phyloP scores from a whole-genome alignment of 495 filamentous ascomycete species.

The Annulohypoxylon stygium region DNA sequence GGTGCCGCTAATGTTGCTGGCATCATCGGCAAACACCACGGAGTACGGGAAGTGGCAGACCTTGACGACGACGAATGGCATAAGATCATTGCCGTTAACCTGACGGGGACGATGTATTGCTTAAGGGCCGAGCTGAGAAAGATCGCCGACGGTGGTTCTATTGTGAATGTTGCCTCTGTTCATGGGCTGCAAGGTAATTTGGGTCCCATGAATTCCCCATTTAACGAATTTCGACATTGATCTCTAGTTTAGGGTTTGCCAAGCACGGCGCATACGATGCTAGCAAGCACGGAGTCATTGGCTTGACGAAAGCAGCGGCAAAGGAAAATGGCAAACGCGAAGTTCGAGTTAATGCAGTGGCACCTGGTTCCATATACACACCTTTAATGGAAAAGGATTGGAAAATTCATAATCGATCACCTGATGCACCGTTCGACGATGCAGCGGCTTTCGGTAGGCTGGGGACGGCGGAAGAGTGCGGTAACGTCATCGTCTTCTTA shows the following conservation, averaged over 20 bases:
- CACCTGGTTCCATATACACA: conserved; percentile 69
- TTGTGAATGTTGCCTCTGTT: conserved; percentile 71
- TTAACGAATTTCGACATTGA: conserved; percentile 24
- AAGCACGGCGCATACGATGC: conserved; percentile 67
- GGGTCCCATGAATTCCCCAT: neutral
- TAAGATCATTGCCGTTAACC: conserved; percentile 66
- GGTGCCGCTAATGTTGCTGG: conserved; percentile 73
- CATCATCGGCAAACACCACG: conserved; percentile 53
- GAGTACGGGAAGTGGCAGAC: conserved; percentile 48
- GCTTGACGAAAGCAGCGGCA: conserved; percentile 69
- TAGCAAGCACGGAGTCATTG: conserved; percentile 70
- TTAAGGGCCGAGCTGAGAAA: conserved; percentile 65
- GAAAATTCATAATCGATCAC: conserved; percentile 51
- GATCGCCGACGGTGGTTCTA: conserved; percentile 61
- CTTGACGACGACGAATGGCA: conserved; percentile 65
- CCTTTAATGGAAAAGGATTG: conserved; percentile 61
- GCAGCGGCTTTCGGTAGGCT: conserved; percentile 53
- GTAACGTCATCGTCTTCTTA: conserved; percentile 66
- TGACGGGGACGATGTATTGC: conserved; percentile 70
- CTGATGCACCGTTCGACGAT: conserved; percentile 52
- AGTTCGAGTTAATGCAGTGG: conserved; percentile 71
- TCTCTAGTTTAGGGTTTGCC: conserved; percentile 50
- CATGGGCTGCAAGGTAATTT: conserved; percentile 65
- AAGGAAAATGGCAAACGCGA: conserved; percentile 66
- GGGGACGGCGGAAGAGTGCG: conserved; percentile 56